Percentiles rank a stretch among this genome's conserved stretches.
phyloP scores from a whole-genome alignment of 2,329 filamentous ascomycete species.

The Neospermospora avenae region DNA sequence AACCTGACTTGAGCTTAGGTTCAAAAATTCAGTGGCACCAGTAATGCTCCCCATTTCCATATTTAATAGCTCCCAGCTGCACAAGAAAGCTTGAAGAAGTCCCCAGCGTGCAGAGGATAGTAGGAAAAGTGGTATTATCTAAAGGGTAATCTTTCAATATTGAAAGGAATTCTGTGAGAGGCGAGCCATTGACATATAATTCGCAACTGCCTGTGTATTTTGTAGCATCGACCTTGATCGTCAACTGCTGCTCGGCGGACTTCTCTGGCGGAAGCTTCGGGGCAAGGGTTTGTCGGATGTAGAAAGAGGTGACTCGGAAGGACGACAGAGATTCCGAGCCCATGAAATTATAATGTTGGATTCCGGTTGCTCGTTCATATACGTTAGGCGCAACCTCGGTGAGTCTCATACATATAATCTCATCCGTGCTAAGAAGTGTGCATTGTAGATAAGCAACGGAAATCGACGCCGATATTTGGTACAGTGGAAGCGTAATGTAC shows the following conservation, averaged over 20 bases:
- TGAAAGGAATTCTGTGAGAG: not conserved
- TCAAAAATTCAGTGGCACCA: not conserved
- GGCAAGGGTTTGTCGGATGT: not conserved
- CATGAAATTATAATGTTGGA: not conserved
- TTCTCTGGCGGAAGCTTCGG: not conserved
- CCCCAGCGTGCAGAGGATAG: not conserved
- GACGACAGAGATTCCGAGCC: not conserved
- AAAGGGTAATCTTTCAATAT: not conserved
- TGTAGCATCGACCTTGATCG: not conserved
- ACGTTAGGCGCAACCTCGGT: not conserved
- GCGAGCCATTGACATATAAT: not conserved
- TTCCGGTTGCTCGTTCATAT: not conserved
- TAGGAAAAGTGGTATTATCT: not conserved
- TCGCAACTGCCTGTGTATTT: not conserved
- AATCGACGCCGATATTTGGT: not conserved
- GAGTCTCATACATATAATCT: not conserved
- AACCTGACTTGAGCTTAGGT: not conserved
- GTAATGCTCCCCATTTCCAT: not conserved
- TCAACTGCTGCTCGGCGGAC: not conserved
- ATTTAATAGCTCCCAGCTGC: not conserved
- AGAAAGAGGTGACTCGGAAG: not conserved
- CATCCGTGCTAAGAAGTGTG: not conserved
- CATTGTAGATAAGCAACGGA: not conserved
- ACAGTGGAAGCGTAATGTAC: not conserved
- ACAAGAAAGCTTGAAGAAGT: not conserved